These are phyloP conservation scores for Suillus brevipes DNA, from an alignment of 768 basidiomycete genomes.

Conservation along the genomic window DNA sequence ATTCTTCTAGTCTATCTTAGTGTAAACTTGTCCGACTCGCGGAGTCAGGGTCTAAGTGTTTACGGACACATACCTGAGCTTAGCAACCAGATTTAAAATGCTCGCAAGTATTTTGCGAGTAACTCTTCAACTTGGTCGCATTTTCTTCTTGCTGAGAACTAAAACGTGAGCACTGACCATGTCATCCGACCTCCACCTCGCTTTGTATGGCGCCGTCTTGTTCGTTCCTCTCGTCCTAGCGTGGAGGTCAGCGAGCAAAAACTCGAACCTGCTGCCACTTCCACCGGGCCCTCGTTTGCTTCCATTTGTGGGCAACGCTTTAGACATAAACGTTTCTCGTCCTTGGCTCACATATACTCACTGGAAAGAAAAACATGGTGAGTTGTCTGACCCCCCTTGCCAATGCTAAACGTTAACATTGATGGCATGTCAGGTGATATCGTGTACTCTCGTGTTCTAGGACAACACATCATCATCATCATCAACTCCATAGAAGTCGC, in stretches of 20 bases:
- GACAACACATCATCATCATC: slow-evolving; percentile 15
- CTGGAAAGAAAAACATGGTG: slow-evolving; percentile 17
- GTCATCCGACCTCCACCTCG: background rate
- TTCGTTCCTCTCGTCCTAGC: background rate
- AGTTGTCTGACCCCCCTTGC: background rate
- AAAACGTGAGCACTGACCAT: background rate
- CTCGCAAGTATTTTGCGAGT: too few relatives aligned
- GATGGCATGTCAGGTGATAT: slow-evolving; percentile 10
- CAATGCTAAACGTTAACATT: background rate
- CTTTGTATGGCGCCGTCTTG: background rate
- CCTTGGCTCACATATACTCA: slow-evolving; percentile 17
- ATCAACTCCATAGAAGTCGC: slow-evolving; percentile 16
- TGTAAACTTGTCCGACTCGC: too few relatives aligned
- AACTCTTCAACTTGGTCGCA: too few relatives aligned
- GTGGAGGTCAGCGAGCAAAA: background rate
- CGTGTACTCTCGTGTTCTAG: slow-evolving; percentile 14
- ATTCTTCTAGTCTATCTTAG: too few relatives aligned
- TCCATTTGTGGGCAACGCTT: slow-evolving; percentile 17
- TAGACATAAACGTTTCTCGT: slow-evolving; percentile 4
- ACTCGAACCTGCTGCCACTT: background rate
- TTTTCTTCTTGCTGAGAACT: too few relatives aligned
- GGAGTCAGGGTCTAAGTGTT: too few relatives aligned
- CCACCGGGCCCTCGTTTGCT: slow-evolving; percentile 17
- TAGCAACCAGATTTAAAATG: too few relatives aligned
- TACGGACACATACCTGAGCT: too few relatives aligned